Evolutionary conservation across 768 basidiomycete species (phyloP).

Genomic region (Lentinula edodes): DNA sequence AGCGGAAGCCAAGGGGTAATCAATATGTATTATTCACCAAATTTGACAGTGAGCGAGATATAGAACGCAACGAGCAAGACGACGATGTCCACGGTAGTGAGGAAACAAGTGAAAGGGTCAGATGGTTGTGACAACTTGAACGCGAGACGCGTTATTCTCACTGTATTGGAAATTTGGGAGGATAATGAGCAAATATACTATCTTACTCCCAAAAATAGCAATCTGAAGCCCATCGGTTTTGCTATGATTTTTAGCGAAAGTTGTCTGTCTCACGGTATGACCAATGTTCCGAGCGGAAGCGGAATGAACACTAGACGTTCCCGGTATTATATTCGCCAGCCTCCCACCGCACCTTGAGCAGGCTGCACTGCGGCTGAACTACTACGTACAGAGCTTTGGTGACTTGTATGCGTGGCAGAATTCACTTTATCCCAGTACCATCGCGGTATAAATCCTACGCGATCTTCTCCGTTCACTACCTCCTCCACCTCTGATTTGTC

Average conservation of each 20-base stretch:
- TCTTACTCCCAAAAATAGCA: not conserved
- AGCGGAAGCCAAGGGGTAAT: constrained; percentile 9
- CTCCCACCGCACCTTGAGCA: not conserved
- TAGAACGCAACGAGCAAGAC: not conserved
- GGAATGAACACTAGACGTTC: not conserved
- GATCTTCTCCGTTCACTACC: constrained; percentile 60
- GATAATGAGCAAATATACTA: not conserved
- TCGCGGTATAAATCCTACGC: constrained; percentile 73
- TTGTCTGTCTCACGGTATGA: not conserved
- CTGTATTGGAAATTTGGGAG: not conserved
- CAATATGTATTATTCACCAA: constrained; percentile 23
- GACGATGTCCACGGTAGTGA: not conserved
- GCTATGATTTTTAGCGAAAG: not conserved
- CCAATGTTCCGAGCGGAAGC: not conserved
- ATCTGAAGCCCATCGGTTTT: not conserved
- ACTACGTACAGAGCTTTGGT: not conserved
- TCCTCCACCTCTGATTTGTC: constrained; percentile 43
- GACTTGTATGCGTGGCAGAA: not conserved
- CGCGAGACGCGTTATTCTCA: constrained; percentile 1
- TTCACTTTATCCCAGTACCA: constrained; percentile 54
- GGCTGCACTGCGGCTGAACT: not conserved
- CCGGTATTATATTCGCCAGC: constrained; percentile 1
- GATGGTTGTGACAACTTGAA: not conserved
- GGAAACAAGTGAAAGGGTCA: constrained; percentile 2
- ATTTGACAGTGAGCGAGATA: constrained; percentile 20